Conservation (phyloP, 73 alveolate genomes). For the Uronychia binucleata region DNA sequence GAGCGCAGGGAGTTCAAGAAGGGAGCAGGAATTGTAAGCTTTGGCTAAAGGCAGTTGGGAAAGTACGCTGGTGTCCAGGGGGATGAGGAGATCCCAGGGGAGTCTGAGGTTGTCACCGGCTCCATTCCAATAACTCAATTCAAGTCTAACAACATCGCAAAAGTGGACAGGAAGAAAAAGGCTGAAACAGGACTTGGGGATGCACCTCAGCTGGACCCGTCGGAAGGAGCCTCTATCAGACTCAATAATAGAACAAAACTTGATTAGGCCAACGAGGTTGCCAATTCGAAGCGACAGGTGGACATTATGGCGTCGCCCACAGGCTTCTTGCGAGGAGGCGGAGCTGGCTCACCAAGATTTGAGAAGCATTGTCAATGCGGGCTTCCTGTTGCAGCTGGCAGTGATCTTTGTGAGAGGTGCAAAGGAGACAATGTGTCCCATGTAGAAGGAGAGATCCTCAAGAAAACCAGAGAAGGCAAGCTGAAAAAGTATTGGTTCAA, state of each 20-base stretch:
- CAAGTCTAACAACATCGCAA: conserved; percentile 32
- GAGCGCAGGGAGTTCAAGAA: neutral
- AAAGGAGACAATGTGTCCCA: no score
- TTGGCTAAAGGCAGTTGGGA: neutral
- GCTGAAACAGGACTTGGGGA: neutral
- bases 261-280: conserved; percentile 14
- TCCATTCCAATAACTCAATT: conserved; percentile 29
- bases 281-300: conserved; percentile 7
- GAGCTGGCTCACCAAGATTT: neutral
- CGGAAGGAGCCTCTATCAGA: conserved; percentile 8
- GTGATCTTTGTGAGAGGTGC: neutral
- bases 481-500: conserved; percentile 61
- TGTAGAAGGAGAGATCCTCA: conserved; percentile 52
- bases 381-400: neutral
- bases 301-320: conserved; percentile 17
- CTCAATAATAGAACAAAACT: conserved; percentile 9
- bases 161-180: conserved; percentile 5
- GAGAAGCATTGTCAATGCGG: conserved; percentile 1
- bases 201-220: neutral
- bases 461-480: conserved; percentile 56
- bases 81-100: neutral
- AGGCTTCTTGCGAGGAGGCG: conserved; percentile 7
- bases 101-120: neutral
- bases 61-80: neutral
- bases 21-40: neutral